Evolutionary conservation across 768 basidiomycete species (phyloP).

Genomic region (Harrya chromipes): DNA sequence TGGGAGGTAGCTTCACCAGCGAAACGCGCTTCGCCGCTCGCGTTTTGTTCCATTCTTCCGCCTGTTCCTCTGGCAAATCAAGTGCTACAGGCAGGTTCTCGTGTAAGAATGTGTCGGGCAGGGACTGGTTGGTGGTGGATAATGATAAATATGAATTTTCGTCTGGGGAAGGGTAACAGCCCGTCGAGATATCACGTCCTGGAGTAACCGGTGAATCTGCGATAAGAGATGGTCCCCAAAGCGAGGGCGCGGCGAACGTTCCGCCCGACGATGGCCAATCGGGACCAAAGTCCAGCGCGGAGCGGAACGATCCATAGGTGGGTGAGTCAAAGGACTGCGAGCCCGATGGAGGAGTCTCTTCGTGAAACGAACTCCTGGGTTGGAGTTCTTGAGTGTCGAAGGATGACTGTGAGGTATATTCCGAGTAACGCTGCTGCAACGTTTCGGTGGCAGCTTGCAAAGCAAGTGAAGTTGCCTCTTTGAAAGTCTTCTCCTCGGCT

Average conservation of each 20-base stretch:
- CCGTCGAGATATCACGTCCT: constrained; percentile 29
- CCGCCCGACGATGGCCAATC: constrained; percentile 47
- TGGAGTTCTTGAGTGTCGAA: constrained; percentile 32
- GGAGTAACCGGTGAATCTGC: constrained; percentile 36
- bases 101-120: constrained; percentile 31
- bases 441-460: constrained; percentile 69
- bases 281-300: constrained; percentile 56
- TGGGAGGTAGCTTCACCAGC: constrained; percentile 68
- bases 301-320: constrained; percentile 60
- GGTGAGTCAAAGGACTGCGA: constrained; percentile 42
- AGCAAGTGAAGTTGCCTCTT: constrained; percentile 64
- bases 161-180: constrained; percentile 31
- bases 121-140: constrained; percentile 17
- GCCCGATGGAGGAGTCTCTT: constrained; percentile 8
- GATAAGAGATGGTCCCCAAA: constrained; percentile 30
- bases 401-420: constrained; percentile 33
- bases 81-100: constrained; percentile 46
- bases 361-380: constrained; percentile 11
- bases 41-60: constrained; percentile 88
- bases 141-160: constrained; percentile 22
- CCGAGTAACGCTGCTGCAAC: constrained; percentile 44
- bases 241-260: constrained; percentile 33
- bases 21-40: constrained; percentile 84
- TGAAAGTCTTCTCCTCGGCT: constrained; percentile 66
- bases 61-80: constrained; percentile 59